Evolutionary conservation across 495 filamentous ascomycete genomes (phyloP).

Genomic region (Xylaria telfairii): DNA sequence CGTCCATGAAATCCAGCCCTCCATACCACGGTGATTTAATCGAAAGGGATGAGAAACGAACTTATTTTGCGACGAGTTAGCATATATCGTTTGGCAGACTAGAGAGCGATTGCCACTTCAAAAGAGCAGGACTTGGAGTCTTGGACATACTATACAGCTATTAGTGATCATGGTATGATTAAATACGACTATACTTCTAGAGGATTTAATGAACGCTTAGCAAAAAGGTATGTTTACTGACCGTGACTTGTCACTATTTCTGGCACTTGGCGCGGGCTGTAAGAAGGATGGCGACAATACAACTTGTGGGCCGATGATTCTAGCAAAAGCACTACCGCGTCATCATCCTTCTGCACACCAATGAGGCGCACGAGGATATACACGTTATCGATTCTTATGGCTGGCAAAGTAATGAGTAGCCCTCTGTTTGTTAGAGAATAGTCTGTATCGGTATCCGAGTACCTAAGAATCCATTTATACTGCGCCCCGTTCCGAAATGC

Average conservation of each 20-base stretch:
- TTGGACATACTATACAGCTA: neutral
- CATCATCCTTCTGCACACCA: neutral
- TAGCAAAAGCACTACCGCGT: neutral
- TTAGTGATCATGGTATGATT: neutral
- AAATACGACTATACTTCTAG: too few relatives aligned
- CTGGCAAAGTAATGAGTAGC: neutral
- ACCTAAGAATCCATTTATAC: too few relatives aligned
- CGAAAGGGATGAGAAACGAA: neutral
- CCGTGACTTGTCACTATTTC: too few relatives aligned
- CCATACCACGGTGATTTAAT: too few relatives aligned
- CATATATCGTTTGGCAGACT: neutral
- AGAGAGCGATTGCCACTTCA: neutral
- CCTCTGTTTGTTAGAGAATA: neutral
- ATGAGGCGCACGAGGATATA: neutral
- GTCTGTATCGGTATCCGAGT: neutral
- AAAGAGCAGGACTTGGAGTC: neutral
- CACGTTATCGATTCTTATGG: neutral
- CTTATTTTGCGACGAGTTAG: neutral
- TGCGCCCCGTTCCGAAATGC: neutral
- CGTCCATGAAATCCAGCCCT: too few relatives aligned
- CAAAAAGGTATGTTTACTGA: neutral
- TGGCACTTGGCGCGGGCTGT: neutral
- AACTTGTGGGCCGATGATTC: neutral
- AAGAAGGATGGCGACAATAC: neutral
- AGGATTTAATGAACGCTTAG: too few relatives aligned